These are phyloP conservation scores for Aquilaria yunnanensis DNA, from an alignment of 345 rosid genomes.

Conservation along the genomic window DNA sequence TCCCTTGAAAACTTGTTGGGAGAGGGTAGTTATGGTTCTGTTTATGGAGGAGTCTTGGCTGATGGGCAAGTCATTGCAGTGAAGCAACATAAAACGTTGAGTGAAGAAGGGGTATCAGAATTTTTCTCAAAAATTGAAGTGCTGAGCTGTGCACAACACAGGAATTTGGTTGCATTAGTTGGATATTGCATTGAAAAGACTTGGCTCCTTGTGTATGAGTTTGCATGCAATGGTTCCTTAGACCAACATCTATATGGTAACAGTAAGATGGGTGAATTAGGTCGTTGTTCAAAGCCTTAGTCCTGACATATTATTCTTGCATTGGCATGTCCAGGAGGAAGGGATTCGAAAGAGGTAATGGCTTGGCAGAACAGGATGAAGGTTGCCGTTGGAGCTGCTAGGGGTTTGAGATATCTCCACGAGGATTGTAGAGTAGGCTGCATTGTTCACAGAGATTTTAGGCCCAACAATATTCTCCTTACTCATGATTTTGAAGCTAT, in stretches of 20 bases:
- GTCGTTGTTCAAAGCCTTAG: not conserved
- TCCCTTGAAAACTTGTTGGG: slow-evolving; percentile 39
- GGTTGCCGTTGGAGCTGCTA: slow-evolving; percentile 61
- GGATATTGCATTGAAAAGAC: slow-evolving; percentile 58
- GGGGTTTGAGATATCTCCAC: slow-evolving; percentile 67
- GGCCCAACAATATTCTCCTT: slow-evolving; percentile 59
- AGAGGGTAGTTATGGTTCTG: slow-evolving; percentile 54
- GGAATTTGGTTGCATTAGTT: slow-evolving; percentile 56
- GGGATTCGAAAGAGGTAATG: slow-evolving; percentile 27
- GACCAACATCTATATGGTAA: slow-evolving; percentile 61
- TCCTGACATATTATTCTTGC: not conserved
- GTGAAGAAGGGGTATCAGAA: slow-evolving; percentile 48
- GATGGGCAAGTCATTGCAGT: slow-evolving; percentile 61
- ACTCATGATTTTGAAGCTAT: slow-evolving; percentile 66
- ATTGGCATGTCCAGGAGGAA: slow-evolving; percentile 17
- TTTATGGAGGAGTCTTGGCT: slow-evolving; percentile 40
- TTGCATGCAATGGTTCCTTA: slow-evolving; percentile 56
- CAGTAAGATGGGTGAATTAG: not conserved
- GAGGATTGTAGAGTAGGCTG: slow-evolving; percentile 76
- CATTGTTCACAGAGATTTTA: slow-evolving; percentile 59
- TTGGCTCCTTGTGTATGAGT: slow-evolving; percentile 60
- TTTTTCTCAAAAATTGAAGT: slow-evolving; percentile 63
- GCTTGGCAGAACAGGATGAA: slow-evolving; percentile 39
- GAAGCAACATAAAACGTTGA: slow-evolving; percentile 41
- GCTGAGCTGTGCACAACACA: slow-evolving; percentile 62